A percentile compares a stretch with the other conserved stretches of the same genome.
phyloP scores from a whole-genome alignment of 441 rosid genomes.

The Kokia cookei region DNA sequence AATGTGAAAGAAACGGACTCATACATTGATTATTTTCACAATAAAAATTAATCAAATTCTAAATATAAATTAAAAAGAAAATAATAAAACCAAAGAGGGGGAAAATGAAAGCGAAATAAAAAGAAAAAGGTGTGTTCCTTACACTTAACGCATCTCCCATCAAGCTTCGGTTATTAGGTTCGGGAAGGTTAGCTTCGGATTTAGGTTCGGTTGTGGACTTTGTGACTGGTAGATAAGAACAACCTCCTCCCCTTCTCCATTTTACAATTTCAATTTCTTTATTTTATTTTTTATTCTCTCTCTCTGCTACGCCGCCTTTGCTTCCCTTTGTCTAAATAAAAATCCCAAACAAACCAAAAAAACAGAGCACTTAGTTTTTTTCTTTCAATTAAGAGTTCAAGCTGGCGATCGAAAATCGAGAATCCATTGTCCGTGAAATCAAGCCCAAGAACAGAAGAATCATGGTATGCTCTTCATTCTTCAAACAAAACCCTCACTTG shows the following conservation, averaged over 20 bases:
- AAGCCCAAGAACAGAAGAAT: conserved; percentile 82
- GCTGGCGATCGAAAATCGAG: conserved; percentile 90
- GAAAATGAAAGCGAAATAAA: conserved; percentile 32
- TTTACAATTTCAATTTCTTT: background rate
- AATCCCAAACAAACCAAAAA: background rate
- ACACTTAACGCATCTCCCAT: conserved; percentile 46
- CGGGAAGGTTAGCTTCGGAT: conserved; percentile 23
- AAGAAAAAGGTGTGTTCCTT: conserved; percentile 54
- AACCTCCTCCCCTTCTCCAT: conserved; percentile 3
- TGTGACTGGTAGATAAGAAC: conserved; percentile 54
- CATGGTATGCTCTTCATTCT: conserved; percentile 40
- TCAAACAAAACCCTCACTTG: background rate
- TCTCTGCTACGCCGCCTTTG: conserved; percentile 14
- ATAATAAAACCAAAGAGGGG: conserved; percentile 7
- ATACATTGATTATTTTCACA: background rate
- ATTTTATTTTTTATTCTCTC: conserved; percentile 4
- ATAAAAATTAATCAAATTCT: background rate
- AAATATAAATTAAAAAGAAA: background rate
- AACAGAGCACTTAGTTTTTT: conserved; percentile 6
- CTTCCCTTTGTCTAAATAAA: background rate
- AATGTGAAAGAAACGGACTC: background rate
- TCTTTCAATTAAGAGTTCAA: conserved; percentile 15
- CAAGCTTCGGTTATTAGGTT: background rate
- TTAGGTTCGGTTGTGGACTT: conserved; percentile 43
- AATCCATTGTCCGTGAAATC: conserved; percentile 63